phyloP scores from a whole-genome alignment of 495 filamentous ascomycete genomes.

The Parachaetomium inaequale region DNA sequence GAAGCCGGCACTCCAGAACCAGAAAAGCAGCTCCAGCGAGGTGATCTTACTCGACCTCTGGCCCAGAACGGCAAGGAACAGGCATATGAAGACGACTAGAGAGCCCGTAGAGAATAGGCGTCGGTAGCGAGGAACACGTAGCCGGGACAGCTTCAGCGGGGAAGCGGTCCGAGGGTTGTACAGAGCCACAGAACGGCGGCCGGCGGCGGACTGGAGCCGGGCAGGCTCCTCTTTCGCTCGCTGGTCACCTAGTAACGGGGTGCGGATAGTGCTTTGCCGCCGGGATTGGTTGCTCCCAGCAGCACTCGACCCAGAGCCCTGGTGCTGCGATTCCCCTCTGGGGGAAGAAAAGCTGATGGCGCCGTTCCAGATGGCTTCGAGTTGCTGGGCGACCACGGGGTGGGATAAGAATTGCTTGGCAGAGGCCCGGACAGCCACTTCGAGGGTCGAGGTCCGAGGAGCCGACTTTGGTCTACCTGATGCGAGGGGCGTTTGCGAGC shows the following conservation, averaged over 20 bases:
- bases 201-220: slow-evolving; percentile 33
- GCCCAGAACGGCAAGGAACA: slow-evolving; percentile 73
- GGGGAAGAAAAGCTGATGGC: slow-evolving; percentile 87
- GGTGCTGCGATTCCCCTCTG: slow-evolving; percentile 75
- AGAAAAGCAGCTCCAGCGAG: slow-evolving; percentile 78
- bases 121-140: slow-evolving; percentile 86
- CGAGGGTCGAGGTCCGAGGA: slow-evolving; percentile 79
- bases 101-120: slow-evolving; percentile 84
- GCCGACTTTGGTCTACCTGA: slow-evolving; percentile 39
- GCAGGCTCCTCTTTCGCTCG: slow-evolving; percentile 36
- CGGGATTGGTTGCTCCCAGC: slow-evolving; percentile 25
- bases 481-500: slow-evolving; percentile 46
- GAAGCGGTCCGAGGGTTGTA: slow-evolving; percentile 89
- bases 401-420: slow-evolving; percentile 88
- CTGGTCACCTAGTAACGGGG: slow-evolving; percentile 44
- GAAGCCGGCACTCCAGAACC: slow-evolving; percentile 95
- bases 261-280: slow-evolving; percentile 37
- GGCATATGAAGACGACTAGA: slow-evolving; percentile 71
- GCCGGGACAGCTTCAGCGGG: slow-evolving; percentile 80
- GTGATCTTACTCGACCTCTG: slow-evolving; percentile 72
- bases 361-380: slow-evolving; percentile 94
- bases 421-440: slow-evolving; percentile 84
- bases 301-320: slow-evolving; percentile 23
- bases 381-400: slow-evolving; percentile 82
- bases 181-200: slow-evolving; percentile 72